Percentiles rank a stretch among this genome's conserved stretches.
These are phyloP conservation scores for Diaporthe sp. DNA, from an alignment of 2,329 filamentous ascomycete species.

Conservation along the genomic window DNA sequence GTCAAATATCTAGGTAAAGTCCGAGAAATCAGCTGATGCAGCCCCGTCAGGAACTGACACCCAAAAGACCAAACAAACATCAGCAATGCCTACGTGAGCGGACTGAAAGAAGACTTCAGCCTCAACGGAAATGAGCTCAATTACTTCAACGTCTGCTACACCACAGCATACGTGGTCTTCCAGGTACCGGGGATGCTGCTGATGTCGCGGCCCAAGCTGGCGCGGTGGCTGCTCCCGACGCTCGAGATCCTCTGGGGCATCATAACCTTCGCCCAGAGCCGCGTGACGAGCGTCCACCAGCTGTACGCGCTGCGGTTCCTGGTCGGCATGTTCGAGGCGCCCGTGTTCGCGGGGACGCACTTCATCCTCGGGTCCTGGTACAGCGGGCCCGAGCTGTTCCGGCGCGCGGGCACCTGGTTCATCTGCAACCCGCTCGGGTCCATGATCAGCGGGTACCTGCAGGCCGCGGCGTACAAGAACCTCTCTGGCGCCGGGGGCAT, in stretches of 20 bases:
- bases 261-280: conserved; percentile 49
- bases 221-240: conserved; percentile 49
- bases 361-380: conserved; percentile 50
- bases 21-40: no score
- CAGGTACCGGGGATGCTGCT: conserved; percentile 51
- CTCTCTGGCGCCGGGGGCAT: conserved; percentile 63
- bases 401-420: conserved; percentile 48
- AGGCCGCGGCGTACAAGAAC: conserved; percentile 67
- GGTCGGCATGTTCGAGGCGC: conserved; percentile 51
- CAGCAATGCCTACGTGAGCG: conserved; percentile 55
- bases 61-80: conserved; percentile 50
- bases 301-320: conserved; percentile 50
- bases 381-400: conserved; percentile 48
- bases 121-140: conserved; percentile 56
- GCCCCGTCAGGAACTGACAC: neutral
- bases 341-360: conserved; percentile 51
- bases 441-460: conserved; percentile 56
- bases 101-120: conserved; percentile 55
- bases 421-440: conserved; percentile 47
- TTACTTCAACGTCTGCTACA: conserved; percentile 57
- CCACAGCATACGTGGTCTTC: conserved; percentile 54
- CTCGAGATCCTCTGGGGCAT: conserved; percentile 51
- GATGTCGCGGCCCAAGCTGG: conserved; percentile 49
- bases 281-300: conserved; percentile 48
- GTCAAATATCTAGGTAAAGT: conserved; percentile 50